Conservation (phyloP, 345 rosid genomes). For the Nasturtium officinale region DNA sequence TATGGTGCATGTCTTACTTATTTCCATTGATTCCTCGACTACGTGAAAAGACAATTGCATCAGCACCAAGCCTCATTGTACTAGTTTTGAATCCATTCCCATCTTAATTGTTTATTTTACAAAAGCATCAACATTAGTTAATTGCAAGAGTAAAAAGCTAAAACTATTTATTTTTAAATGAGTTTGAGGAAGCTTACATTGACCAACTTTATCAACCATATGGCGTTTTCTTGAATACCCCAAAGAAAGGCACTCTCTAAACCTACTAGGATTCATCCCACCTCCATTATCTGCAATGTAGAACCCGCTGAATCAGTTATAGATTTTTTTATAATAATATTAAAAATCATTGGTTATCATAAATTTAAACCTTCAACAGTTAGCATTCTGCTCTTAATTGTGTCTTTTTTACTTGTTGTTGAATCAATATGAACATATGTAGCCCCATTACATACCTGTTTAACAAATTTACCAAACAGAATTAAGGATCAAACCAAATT, state of each 20-base stretch:
- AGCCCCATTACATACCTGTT: slow-evolving; percentile 57
- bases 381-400: slow-evolving; percentile 29
- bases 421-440: slow-evolving; percentile 58
- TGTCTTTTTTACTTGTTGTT: slow-evolving; percentile 48
- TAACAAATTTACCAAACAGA: neutral
- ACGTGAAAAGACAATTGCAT: slow-evolving; percentile 76
- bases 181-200: slow-evolving; percentile 52
- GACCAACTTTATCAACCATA: slow-evolving; percentile 69
- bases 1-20: slow-evolving; percentile 39
- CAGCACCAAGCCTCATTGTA: slow-evolving; percentile 91
- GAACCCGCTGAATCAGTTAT: neutral
- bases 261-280: slow-evolving; percentile 69
- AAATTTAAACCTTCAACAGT: slow-evolving; percentile 31
- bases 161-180: neutral
- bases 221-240: slow-evolving; percentile 85
- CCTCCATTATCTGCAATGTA: slow-evolving; percentile 71
- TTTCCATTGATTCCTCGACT: slow-evolving; percentile 50
- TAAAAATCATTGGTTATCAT: neutral
- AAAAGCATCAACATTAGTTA: neutral
- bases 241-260: slow-evolving; percentile 80
- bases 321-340: neutral
- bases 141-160: neutral
- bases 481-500: neutral
- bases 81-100: slow-evolving; percentile 92
- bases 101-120: slow-evolving; percentile 47